A percentile compares a stretch with the other conserved stretches of the same genome.
Evolutionary conservation across 1,284 basidiomycete genomes (phyloP).

Genomic region (Dichomitus squalens): DNA sequence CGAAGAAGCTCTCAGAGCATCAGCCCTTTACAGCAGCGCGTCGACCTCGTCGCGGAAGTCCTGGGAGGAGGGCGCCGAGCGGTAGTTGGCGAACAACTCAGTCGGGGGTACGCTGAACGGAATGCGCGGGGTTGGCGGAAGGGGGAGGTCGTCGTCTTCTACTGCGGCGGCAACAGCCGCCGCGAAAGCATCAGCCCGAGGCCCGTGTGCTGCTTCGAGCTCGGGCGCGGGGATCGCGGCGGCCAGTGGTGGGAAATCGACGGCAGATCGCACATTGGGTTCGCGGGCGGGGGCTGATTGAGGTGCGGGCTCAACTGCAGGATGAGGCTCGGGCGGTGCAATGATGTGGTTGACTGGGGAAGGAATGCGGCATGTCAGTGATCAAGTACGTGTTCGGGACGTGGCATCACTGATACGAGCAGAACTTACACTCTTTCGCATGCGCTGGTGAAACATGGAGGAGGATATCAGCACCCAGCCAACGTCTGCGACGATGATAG

Average conservation of each 20-base stretch:
- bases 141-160: conserved; percentile 9
- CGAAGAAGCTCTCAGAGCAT: too few relatives aligned
- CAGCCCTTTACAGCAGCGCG: conserved; percentile 32
- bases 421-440: conserved; percentile 67
- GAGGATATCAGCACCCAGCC: background rate
- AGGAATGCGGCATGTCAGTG: background rate
- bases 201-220: background rate
- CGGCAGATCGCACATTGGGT: conserved; percentile 5
- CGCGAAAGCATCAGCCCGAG: background rate
- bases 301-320: background rate
- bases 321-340: conserved; percentile 23
- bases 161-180: background rate
- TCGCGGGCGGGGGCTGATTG: conserved; percentile 5
- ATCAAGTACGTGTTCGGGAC: background rate
- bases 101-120: background rate
- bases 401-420: background rate
- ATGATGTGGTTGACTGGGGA: conserved; percentile 53
- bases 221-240: background rate
- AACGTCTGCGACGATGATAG: background rate
- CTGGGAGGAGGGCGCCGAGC: conserved; percentile 23
- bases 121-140: background rate
- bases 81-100: conserved; percentile 4
- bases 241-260: conserved; percentile 9
- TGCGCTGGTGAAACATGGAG: conserved; percentile 51
- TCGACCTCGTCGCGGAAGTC: conserved; percentile 34